Evolutionary conservation across 1,284 basidiomycete species (phyloP), one percentile per base, ranked within the genome.

Genomic region (Cutaneotrichosporon mucoides): DNA sequence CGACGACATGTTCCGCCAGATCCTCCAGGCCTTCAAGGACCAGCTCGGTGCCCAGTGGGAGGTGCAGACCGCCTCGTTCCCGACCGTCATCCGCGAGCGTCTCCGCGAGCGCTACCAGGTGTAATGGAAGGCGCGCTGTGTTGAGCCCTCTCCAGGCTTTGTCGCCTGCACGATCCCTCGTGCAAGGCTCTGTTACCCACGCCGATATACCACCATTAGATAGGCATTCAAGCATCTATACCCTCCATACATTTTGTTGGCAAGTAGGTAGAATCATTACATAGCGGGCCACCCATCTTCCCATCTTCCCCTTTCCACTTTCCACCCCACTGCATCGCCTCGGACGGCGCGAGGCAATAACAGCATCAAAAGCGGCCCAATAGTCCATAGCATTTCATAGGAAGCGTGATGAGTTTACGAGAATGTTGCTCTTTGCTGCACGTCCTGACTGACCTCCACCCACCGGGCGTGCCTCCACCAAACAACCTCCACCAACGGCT

Each of bases 1-100:
- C 55, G 91, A 94, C 76, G 82, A 82, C 61, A 94, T 94, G 89
- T 97, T 97, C 84, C 85, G 87, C 24, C 63, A 72, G 72, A 72
- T 78, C 42, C 63, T 79, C 48, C 71, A 73, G 61, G 76, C 76
- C 4, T 76, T 77, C 74, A 76, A 74, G 64, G 53, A 56, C 12
- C 72, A 72, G 65, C 63, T 79, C 24, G 77, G 76, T 13, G 68
- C 70, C 5, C 61, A 64, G 16, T 79, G 77, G 77, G 70, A 74
- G 10, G 55, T 66, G 41, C 67, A 67, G 50, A 65, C 68, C 12
- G 58, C 66, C 9, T 60, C 61, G 33, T 78, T 76, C 69, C 77
- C 77, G 34, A 66, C 75, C 2, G 69, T 73, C 48, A 71, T 79
- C 56, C 66, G 72, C 38, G 65, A 75, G 56, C 70, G 77, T 42